phyloP scores from a whole-genome alignment of 1,284 basidiomycete species.

The Anthracocystis walkeri region DNA sequence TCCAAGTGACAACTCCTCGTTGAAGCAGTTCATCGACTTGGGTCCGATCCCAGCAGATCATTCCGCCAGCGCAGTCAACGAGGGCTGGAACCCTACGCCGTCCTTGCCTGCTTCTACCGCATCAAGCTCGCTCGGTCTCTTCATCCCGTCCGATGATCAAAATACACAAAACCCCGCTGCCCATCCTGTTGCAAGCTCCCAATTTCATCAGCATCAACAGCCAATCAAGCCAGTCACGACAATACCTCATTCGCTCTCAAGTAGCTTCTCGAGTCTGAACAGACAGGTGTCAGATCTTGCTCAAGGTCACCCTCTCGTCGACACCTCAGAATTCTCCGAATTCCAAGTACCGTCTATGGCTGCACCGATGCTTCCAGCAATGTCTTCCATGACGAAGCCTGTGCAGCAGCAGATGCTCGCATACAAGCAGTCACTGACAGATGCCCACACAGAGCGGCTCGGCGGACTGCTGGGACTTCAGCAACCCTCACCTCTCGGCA shows the following conservation, averaged over 20 bases:
- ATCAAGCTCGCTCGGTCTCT: conserved; percentile 3
- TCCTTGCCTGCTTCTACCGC: background rate
- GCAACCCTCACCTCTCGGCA: background rate
- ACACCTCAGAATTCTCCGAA: background rate
- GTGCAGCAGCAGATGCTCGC: conserved; percentile 10
- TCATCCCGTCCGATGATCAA: background rate
- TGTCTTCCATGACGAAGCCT: background rate
- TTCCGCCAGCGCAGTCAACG: background rate
- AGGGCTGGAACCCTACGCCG: background rate
- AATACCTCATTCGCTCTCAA: background rate
- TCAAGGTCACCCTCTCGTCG: background rate
- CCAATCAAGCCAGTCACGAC: background rate
- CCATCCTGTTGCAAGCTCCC: background rate
- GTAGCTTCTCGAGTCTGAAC: conserved; percentile 2
- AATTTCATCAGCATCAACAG: background rate
- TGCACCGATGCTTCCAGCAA: background rate
- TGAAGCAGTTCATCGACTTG: background rate
- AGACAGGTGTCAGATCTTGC: background rate
- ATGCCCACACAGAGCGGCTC: conserved; percentile 10
- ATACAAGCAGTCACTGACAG: conserved; percentile 7
- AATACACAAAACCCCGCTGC: background rate
- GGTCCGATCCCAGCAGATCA: too few species aligned
- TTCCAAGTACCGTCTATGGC: background rate
- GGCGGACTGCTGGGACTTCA: conserved; percentile 8
- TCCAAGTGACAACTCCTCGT: background rate